Evolutionary conservation across 768 basidiomycete species (phyloP).

Genomic region (Rhodosporidiobolus odoratus): DNA sequence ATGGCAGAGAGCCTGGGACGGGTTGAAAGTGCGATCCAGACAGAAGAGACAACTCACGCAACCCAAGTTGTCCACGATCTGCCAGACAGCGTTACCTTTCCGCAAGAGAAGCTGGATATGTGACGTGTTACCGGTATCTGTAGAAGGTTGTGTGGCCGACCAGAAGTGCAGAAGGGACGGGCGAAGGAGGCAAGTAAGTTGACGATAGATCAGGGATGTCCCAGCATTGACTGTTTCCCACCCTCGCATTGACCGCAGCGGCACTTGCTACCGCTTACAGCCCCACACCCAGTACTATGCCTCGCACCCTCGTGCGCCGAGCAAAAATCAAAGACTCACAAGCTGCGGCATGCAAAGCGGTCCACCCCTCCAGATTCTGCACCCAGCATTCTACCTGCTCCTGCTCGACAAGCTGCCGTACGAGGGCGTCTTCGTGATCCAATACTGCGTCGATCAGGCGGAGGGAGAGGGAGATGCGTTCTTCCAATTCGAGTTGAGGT

Average conservation of each 20-base stretch:
- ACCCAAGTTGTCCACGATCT: slow-evolving; percentile 50
- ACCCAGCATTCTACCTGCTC: slow-evolving; percentile 70
- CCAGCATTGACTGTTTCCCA: neutral
- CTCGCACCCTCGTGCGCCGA: neutral
- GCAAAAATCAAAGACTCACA: slow-evolving; percentile 11
- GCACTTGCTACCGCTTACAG: too few species aligned
- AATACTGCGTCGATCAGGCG: slow-evolving; percentile 25
- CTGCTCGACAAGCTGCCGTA: slow-evolving; percentile 47
- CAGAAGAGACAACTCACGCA: slow-evolving; percentile 22
- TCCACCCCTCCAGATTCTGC: slow-evolving; percentile 73
- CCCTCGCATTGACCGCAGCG: too few species aligned
- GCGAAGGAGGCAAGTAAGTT: neutral
- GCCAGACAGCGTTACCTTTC: slow-evolving; percentile 80
- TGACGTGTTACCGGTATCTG: slow-evolving; percentile 60
- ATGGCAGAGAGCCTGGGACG: neutral
- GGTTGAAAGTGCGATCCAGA: slow-evolving; percentile 6
- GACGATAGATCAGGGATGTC: too few species aligned
- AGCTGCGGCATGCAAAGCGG: slow-evolving; percentile 78
- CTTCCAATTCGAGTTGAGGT: neutral
- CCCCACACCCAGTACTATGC: neutral
- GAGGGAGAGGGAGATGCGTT: slow-evolving; percentile 16
- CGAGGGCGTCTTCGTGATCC: slow-evolving; percentile 9
- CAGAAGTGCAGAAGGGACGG: neutral
- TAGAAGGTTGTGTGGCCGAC: slow-evolving; percentile 1
- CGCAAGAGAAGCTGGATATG: slow-evolving; percentile 64